A percentile compares a stretch with the other conserved stretches of the same genome.
Conservation (phyloP, 345 rosid genomes). For the rapeseed (Brassica napus) region DNA sequence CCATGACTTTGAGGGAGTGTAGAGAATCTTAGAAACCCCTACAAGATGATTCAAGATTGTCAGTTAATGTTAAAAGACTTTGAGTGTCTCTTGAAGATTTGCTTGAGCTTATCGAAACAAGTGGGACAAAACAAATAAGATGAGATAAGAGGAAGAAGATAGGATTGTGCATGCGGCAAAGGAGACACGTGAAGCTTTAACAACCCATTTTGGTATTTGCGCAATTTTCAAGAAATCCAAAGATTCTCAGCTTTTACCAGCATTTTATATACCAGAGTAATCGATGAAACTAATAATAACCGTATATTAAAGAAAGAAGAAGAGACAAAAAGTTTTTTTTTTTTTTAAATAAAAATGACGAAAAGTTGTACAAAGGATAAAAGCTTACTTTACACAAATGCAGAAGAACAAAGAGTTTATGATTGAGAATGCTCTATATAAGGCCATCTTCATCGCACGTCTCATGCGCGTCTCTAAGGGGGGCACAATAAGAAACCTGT, state of each 20-base stretch:
- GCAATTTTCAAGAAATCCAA: slow-evolving; percentile 18
- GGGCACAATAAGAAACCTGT: too few relatives aligned
- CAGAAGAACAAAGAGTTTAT: slow-evolving; percentile 1
- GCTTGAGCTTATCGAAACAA: neutral
- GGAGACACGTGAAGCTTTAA: slow-evolving; percentile 38
- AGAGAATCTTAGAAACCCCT: slow-evolving; percentile 4
- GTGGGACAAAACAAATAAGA: slow-evolving; percentile 4
- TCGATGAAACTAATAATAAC: slow-evolving; percentile 3
- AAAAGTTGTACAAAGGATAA: neutral
- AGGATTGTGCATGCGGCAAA: slow-evolving; percentile 20
- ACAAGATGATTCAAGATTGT: slow-evolving; percentile 17
- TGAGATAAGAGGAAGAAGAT: slow-evolving; percentile 30
- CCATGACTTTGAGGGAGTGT: slow-evolving; percentile 21
- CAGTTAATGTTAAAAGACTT: neutral
- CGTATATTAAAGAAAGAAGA: slow-evolving; percentile 3
- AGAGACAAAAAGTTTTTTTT: neutral
- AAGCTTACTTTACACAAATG: slow-evolving; percentile 21
- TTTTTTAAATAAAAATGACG: too few relatives aligned
- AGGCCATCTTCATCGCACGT: too few relatives aligned
- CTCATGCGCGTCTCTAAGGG: too few relatives aligned
- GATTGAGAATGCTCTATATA: neutral
- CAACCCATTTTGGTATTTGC: slow-evolving; percentile 16
- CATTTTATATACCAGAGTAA: slow-evolving; percentile 12
- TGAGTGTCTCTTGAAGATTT: neutral
- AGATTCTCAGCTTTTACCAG: neutral